Conservation (phyloP, 345 rosid genomes). For the Hibiscus syriacus region DNA sequence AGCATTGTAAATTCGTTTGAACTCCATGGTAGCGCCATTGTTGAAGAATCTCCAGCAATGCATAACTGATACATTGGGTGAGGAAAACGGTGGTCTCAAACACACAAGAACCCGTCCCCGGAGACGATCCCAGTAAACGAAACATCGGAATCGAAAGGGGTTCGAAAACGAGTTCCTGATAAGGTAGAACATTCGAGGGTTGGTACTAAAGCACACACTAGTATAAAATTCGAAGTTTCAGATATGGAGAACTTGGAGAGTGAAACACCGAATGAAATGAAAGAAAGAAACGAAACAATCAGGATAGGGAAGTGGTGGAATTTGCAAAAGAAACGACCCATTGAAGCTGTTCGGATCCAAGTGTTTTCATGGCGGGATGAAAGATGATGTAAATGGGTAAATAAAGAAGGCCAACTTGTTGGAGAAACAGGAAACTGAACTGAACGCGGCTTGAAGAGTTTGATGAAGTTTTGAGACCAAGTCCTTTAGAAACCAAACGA, state of each 20-base stretch:
- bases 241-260: constrained; percentile 60
- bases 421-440: not conserved
- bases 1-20: constrained; percentile 35
- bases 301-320: not conserved
- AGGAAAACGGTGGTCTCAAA: constrained; percentile 14
- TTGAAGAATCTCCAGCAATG: constrained; percentile 55
- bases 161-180: constrained; percentile 16
- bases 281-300: constrained; percentile 8
- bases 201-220: constrained; percentile 43
- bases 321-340: constrained; percentile 4
- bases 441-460: constrained; percentile 4
- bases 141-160: constrained; percentile 2
- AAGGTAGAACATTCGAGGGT: constrained; percentile 47
- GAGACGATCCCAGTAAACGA: constrained; percentile 44
- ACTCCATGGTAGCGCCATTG: constrained; percentile 9
- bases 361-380: constrained; percentile 1
- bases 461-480: not conserved
- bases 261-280: constrained; percentile 13
- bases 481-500: not conserved
- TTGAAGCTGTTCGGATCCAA: not conserved
- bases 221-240: constrained; percentile 25
- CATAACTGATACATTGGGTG: constrained; percentile 25
- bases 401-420: not conserved
- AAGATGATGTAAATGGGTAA: not conserved
- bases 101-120: constrained; percentile 59